Evolutionary conservation across 2,329 filamentous ascomycete genomes (phyloP).

Genomic region (Penicillium sp.): DNA sequence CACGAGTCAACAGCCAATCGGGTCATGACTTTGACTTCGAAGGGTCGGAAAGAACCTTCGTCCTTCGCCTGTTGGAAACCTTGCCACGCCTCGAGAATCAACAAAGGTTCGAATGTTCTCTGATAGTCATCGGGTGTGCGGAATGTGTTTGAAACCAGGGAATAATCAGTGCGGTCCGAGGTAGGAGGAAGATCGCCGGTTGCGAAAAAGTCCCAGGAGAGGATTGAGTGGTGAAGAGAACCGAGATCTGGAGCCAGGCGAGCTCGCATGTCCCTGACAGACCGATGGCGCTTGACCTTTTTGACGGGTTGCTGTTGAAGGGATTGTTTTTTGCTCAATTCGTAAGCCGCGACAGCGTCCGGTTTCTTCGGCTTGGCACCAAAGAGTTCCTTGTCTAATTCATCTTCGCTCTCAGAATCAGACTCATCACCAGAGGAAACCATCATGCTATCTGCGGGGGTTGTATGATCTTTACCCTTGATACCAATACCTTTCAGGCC

Average conservation of each 20-base stretch:
- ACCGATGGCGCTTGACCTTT: slow-evolving; percentile 75
- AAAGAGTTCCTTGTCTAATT: slow-evolving; percentile 68
- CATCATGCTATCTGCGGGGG: slow-evolving; percentile 79
- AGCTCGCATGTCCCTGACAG: slow-evolving; percentile 90
- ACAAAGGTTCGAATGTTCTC: slow-evolving; percentile 81
- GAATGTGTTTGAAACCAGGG: slow-evolving; percentile 74
- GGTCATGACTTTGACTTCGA: slow-evolving; percentile 83
- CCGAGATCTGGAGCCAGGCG: slow-evolving; percentile 87
- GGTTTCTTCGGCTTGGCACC: slow-evolving; percentile 41
- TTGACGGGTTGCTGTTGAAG: slow-evolving; percentile 70
- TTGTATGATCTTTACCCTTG: slow-evolving; percentile 73
- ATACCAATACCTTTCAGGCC: slow-evolving; percentile 70
- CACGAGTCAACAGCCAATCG: slow-evolving; percentile 90
- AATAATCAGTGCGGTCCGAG: slow-evolving; percentile 66
- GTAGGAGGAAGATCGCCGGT: slow-evolving; percentile 79
- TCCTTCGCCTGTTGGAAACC: slow-evolving; percentile 87
- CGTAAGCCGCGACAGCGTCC: slow-evolving; percentile 45
- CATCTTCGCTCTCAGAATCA: slow-evolving; percentile 71
- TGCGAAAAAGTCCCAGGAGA: slow-evolving; percentile 95
- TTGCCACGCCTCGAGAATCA: slow-evolving; percentile 94
- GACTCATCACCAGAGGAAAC: slow-evolving; percentile 66
- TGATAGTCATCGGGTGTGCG: slow-evolving; percentile 75
- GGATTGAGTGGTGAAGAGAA: slow-evolving; percentile 76
- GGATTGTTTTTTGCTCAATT: slow-evolving; percentile 45
- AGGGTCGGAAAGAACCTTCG: slow-evolving; percentile 74